Conservation (phyloP, 768 basidiomycete species). For the Naganishia randhawae region DNA sequence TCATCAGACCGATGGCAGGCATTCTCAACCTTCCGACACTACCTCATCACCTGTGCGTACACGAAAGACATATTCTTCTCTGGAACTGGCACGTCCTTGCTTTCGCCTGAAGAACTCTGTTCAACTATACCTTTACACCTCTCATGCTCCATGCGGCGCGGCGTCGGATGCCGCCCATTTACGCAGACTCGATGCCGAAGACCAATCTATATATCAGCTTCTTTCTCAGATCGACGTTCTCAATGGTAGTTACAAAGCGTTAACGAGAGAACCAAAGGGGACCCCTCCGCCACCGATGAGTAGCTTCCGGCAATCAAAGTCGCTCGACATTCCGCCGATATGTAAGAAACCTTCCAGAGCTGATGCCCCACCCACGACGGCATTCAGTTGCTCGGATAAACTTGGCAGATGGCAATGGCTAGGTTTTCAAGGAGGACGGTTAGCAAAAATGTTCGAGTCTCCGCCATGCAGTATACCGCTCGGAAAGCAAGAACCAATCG, state of each 20-base stretch:
- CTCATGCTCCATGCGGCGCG: constrained; percentile 30
- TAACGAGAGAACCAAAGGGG: too few relatives aligned
- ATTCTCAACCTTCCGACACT: too few relatives aligned
- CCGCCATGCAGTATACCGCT: too few relatives aligned
- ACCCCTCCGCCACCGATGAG: not conserved
- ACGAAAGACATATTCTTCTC: not conserved
- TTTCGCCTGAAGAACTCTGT: not conserved
- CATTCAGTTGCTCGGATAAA: constrained; percentile 31
- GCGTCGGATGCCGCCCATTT: constrained; percentile 25
- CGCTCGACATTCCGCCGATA: constrained; percentile 1
- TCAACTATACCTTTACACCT: constrained; percentile 26
- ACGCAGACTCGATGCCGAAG: constrained; percentile 27
- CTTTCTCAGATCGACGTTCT: not conserved
- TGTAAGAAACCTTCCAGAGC: constrained; percentile 30
- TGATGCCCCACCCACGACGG: constrained; percentile 25
- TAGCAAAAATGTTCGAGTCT: constrained; percentile 12
- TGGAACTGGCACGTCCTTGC: not conserved
- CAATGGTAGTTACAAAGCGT: not conserved
- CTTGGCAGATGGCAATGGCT: constrained; percentile 20
- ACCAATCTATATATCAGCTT: not conserved
- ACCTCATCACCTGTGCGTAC: not conserved
- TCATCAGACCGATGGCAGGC: too few relatives aligned
- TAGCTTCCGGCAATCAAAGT: constrained; percentile 2
- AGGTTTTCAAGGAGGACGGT: constrained; percentile 29
- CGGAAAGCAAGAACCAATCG: too few relatives aligned